Conservation (phyloP, 148 eudicot genomes). For the Rhododendron ovatum region DNA sequence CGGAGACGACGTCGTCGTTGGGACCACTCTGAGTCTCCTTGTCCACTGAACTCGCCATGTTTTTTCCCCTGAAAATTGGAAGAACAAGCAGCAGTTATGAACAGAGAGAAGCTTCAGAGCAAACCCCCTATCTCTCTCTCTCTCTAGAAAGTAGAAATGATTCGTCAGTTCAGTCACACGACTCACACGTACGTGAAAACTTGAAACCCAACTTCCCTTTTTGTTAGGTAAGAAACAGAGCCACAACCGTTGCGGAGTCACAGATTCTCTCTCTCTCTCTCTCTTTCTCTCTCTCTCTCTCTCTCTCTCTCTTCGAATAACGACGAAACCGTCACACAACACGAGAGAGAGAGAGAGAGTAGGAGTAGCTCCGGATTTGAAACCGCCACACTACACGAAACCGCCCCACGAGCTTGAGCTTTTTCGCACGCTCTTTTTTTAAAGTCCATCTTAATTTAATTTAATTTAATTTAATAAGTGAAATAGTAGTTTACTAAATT, state of each 20-base stretch:
- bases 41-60: slow-evolving; percentile 26
- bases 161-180: background rate
- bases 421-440: background rate
- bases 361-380: background rate
- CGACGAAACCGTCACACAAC: background rate
- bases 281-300: background rate
- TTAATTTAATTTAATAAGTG: background rate
- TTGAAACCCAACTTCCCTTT: background rate
- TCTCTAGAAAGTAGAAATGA: background rate
- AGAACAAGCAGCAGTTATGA: background rate
- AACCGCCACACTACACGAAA: background rate
- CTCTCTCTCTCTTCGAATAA: background rate
- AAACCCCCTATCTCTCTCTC: background rate
- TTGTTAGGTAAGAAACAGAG: slow-evolving; percentile 9
- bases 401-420: background rate
- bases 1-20: slow-evolving; percentile 24
- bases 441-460: too few relatives aligned
- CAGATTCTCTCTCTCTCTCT: background rate
- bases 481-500: too few relatives aligned
- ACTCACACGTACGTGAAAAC: background rate
- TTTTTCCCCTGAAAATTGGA: slow-evolving; percentile 21
- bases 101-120: background rate
- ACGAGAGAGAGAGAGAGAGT: background rate
- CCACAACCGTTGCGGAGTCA: background rate
- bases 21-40: slow-evolving; percentile 9